Evolutionary conservation across 2,329 filamentous ascomycete genomes (phyloP), one percentile per base, ranked within the genome.

Genomic region (Pseudogymnoascus sp.): DNA sequence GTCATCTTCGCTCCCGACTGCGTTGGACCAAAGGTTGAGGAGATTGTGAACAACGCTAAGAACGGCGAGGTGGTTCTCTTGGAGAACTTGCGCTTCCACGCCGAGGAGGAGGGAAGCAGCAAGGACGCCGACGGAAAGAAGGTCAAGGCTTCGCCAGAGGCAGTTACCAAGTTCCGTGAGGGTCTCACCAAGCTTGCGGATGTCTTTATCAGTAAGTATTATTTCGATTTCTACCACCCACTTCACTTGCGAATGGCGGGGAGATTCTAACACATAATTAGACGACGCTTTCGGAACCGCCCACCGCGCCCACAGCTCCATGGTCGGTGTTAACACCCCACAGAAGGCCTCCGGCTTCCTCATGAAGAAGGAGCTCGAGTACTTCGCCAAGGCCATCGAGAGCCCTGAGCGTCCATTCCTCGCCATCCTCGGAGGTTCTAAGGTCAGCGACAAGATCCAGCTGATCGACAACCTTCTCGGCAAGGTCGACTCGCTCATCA

Each of bases 281-380:
- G 91, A 99, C 80, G 95, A 99, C 74, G 95, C 96, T 67, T 99
- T 99, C 76, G 95, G 95, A 78, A 99, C 95, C 66, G 95, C 95
- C 66, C 95, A 99, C 84, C 91, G 95, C 77, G 95, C 91, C 59
- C 95, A 99, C 86, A 97, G 92, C 78, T 98, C 93, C 78, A 99
- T 99, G 95, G 95, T 99, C 72, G 95, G 95, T 73, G 85, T 97
- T 68, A 87, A 97, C 70, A 89, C 99, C 59, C 93, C 93, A 70
- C 91, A 98, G 78, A 97, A 96, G 84, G 95, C 95, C 8, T 91
- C 93, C 63, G 95, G 95, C 67, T 99, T 97, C 88, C 87, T 99
- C 74, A 92, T 99, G 84, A 99, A 99, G 89, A 99, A 98, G 84
- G 95, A 99, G 81, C 89, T 99, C 67, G 95, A 99, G 76, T 99